Evolutionary conservation across 768 basidiomycete species (phyloP).

Genomic region (Tulasnella sp.): DNA sequence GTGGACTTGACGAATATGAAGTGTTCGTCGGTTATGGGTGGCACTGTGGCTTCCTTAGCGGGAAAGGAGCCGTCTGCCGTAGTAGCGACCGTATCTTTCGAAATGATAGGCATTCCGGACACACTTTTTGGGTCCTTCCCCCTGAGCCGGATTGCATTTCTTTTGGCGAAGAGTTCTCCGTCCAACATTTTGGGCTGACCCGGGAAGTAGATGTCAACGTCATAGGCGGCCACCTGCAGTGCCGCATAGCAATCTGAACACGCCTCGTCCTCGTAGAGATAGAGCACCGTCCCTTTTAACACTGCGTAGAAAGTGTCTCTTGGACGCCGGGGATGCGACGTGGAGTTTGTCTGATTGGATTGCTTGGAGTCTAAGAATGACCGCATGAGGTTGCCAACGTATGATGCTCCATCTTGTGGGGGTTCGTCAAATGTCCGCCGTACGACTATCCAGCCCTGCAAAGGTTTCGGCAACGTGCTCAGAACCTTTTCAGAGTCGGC

Average conservation of each 20-base stretch:
- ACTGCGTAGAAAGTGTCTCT: conserved; percentile 91
- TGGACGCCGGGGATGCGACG: conserved; percentile 70
- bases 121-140: conserved; percentile 26
- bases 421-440: conserved; percentile 66
- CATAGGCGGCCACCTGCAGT: conserved; percentile 70
- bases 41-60: conserved; percentile 32
- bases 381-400: conserved; percentile 58
- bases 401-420: conserved; percentile 43
- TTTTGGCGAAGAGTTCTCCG: conserved; percentile 81
- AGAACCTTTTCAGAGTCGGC: conserved; percentile 23
- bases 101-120: conserved; percentile 33
- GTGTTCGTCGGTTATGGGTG: conserved; percentile 55
- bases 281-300: conserved; percentile 82
- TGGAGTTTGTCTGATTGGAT: conserved; percentile 3
- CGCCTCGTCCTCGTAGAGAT: conserved; percentile 85
- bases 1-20: conserved; percentile 85
- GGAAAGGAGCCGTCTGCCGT: conserved; percentile 28
- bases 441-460: conserved; percentile 75
- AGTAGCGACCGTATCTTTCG: conserved; percentile 30
- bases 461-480: conserved; percentile 42
- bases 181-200: conserved; percentile 52
- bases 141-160: conserved; percentile 56
- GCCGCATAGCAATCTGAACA: conserved; percentile 86
- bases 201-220: conserved; percentile 56
- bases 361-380: conserved; percentile 62